phyloP scores from a whole-genome alignment of 2,329 filamentous ascomycete genomes.

The Dactylella cylindrospora region DNA sequence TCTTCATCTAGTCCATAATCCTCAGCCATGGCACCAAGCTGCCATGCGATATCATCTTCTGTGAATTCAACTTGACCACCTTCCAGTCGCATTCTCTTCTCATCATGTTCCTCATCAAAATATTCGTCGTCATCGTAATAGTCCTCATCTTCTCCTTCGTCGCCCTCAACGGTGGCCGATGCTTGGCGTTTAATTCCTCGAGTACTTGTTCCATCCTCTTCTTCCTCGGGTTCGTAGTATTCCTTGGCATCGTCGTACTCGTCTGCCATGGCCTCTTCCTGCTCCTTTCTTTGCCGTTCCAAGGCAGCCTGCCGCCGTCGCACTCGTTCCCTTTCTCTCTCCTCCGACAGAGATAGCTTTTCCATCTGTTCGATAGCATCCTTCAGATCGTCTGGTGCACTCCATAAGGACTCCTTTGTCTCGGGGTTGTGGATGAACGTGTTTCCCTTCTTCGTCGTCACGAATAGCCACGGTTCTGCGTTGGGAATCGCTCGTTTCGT shows the following conservation, averaged over 20 bases:
- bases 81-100: conserved; percentile 59
- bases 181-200: conserved; percentile 45
- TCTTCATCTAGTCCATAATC: conserved; percentile 77
- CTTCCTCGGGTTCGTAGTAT: conserved; percentile 25
- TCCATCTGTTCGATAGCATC: conserved; percentile 73
- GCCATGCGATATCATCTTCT: conserved; percentile 91
- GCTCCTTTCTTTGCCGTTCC: conserved; percentile 35
- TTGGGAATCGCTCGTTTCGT: conserved; percentile 76
- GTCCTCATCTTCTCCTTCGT: conserved; percentile 66
- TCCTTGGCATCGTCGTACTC: conserved; percentile 48
- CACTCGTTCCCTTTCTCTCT: conserved; percentile 46
- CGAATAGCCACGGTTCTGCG: conserved; percentile 82
- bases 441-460: conserved; percentile 87
- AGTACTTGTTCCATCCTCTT: conserved; percentile 47
- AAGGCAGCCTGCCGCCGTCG: conserved; percentile 26
- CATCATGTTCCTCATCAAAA: conserved; percentile 58
- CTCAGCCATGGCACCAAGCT: conserved; percentile 83
- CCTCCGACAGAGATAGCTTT: conserved; percentile 49
- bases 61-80: conserved; percentile 72
- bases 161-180: conserved; percentile 57
- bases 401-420: conserved; percentile 91
- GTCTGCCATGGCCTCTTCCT: conserved; percentile 43
- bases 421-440: conserved; percentile 86
- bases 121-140: conserved; percentile 57
- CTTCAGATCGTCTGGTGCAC: conserved; percentile 84